Evolutionary conservation across 2,329 filamentous ascomycete species (phyloP), one percentile per base, ranked within the genome.

Genomic region (Trichophyton schoenleinii): DNA sequence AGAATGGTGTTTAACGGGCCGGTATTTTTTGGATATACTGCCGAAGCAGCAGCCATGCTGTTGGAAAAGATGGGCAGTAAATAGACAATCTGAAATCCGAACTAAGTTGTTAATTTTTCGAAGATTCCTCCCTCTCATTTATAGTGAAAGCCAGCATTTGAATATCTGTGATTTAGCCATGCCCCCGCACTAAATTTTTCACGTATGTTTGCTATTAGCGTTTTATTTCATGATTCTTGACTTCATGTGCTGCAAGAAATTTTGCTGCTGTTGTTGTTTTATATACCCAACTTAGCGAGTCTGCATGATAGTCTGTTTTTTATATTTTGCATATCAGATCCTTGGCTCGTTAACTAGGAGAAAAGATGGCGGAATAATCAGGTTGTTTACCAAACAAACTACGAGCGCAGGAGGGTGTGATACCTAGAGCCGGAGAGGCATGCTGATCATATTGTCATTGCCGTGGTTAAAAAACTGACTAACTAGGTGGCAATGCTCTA

Each of bases 1-100:
- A 62, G 61, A 18, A 87, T 96, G 82, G 79, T 95, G 0, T 96
- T 96, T 70, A 95, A 89, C 7, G 92, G 92, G 0, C 92, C 92
- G 0, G 91, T 96, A 0, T 96, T 96, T 70, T 89, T 97, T 68
- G 92, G 92, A 0, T 96, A 96, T 69, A 85, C 87, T 8, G 82
- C 90, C 64, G 89, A 95, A 63, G 86, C 95, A 70, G 88, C 89
- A n/a, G 82, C 89, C 25, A 80, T 83, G 60, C 81, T 95, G 59
- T 81, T 95, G 78, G 85, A 87, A 66, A 57, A 41, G 15, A 36
- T 57, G 31, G 53, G 48, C 15, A 20, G 15, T 11, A 25, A 52
- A 52, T 52, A 52, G 20, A 15, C 48, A 13, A 25, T 2, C 25
- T 25, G 48, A 15, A 15, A 52, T 52, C 15, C 28, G 11, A 31